A percentile compares a stretch with the other conserved stretches of the same genome.
Conservation (phyloP, 1,284 basidiomycete genomes). For the Inonotus hispidus region DNA sequence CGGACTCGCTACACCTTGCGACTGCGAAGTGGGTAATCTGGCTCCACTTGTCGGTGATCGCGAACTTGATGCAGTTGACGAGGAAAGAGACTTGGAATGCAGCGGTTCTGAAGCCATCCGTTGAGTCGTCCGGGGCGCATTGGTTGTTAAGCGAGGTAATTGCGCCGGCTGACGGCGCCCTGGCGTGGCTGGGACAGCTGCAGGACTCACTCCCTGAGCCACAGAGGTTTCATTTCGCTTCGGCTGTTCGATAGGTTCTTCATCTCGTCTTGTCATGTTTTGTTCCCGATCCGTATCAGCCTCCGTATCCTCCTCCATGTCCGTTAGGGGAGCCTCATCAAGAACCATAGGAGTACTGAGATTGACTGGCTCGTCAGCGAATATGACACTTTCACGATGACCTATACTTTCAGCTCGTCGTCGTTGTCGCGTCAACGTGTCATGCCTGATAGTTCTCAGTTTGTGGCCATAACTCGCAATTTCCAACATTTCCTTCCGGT, state of each 20-base stretch:
- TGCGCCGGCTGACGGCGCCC: conserved; percentile 12
- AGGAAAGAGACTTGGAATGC: conserved; percentile 3
- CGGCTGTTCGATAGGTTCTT: conserved; percentile 4
- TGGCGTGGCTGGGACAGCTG: background rate
- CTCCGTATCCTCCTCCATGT: conserved; percentile 48
- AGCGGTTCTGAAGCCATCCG: conserved; percentile 7
- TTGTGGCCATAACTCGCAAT: conserved; percentile 75
- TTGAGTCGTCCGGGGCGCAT: background rate
- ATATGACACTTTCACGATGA: conserved; percentile 58
- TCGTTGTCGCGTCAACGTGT: conserved; percentile 22
- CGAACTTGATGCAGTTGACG: conserved; percentile 6
- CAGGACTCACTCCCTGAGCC: background rate
- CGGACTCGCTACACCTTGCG: conserved; percentile 1
- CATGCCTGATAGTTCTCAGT: conserved; percentile 28
- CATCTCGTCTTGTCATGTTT: conserved; percentile 16
- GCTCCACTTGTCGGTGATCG: background rate
- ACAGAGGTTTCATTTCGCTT: conserved; percentile 1
- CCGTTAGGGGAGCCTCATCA: conserved; percentile 66
- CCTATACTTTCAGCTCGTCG: conserved; percentile 37
- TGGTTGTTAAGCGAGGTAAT: conserved; percentile 16
- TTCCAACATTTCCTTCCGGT: conserved; percentile 71
- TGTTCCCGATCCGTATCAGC: conserved; percentile 43
- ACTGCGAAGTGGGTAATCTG: conserved; percentile 3
- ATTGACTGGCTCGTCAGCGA: conserved; percentile 46
- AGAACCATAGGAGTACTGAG: conserved; percentile 49